Base-by-base conservation (phyloP, 148 eudicot species). In the Amaranthus palmeri region DNA sequence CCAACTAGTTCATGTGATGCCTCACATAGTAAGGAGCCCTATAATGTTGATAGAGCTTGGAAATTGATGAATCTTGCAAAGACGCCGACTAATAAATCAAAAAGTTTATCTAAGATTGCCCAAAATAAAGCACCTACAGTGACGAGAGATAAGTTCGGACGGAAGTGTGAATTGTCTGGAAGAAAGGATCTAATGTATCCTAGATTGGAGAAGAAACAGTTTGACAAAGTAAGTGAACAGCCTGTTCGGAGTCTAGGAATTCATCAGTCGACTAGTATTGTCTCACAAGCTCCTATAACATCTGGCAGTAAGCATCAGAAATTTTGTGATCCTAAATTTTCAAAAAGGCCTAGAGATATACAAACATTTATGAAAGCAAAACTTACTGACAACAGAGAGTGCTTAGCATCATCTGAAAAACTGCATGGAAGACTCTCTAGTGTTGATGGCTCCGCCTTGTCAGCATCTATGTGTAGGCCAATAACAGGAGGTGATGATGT, bases 1-100 rank as follows among this genome's bases (percentile, higher is more conserved):
- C 57, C 63, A 54, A 63, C 71, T 9, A 54, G 73, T 54, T 63
- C 84, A 44, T 44, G 47, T 41, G 67, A 66, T 57, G 61, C 6
- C 14, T n/a, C 45, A 9, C 67, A 64, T 53, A 66, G 69, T 54
- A 73, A 65, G 25, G 46, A 74, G 55, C 65, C 82, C 40, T 65
- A 76, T 55, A 82, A 88, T 79, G 88, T 84, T 63, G 85, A 81
- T 11, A 88, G 83, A 82, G 98, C 98, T 58, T 93, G 98, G 98
- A 90, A 86, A 73, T 82, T 88, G 87, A 73, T 90, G 85, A 77
- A 75, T 73, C 79, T 65, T 57, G 98, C 98, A n/a, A 87, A 77
- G 75, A 82, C 89, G 71, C 81, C 68, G 69, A 36, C 61, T 69
- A 60, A 41, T 62, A 76, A 69, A 74, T 65, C 56, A 49, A 72